Conservation (phyloP, 2,329 filamentous ascomycete species). For the Myriosclerotinia scirpicola region DNA sequence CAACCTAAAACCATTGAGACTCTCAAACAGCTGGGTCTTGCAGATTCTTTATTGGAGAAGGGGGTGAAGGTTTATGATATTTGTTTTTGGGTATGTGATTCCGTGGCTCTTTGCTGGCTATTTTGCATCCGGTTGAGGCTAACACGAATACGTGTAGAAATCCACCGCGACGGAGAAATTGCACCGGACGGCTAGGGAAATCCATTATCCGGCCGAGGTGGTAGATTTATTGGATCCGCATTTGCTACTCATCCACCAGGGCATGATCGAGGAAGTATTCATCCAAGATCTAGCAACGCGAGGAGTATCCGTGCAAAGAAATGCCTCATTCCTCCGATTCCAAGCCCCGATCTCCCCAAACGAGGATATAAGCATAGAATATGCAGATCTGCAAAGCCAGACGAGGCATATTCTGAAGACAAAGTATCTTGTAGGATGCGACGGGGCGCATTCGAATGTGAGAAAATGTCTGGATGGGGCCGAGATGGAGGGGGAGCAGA, state of each 20-base stretch:
- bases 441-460: conserved; percentile 53
- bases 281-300: conserved; percentile 54
- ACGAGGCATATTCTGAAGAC: conserved; percentile 52
- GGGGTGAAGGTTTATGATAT: conserved; percentile 59
- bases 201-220: conserved; percentile 36
- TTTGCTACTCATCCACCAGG: conserved; percentile 53
- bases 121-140: conserved; percentile 37
- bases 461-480: conserved; percentile 53
- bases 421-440: conserved; percentile 66
- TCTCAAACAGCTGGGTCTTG: conserved; percentile 59
- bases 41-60: conserved; percentile 54
- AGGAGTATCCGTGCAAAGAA: conserved; percentile 49
- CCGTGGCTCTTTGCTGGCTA: too few relatives aligned
- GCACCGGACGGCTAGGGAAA: conserved; percentile 42
- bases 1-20: conserved; percentile 63
- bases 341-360: conserved; percentile 29
- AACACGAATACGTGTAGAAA: conserved; percentile 41
- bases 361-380: conserved; percentile 42
- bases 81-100: conserved; percentile 56
- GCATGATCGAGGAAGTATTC: conserved; percentile 51
- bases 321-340: conserved; percentile 46
- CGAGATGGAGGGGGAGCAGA: conserved; percentile 58
- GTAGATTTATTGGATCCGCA: conserved; percentile 38
- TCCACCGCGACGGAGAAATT: conserved; percentile 27
- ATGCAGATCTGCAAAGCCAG: conserved; percentile 56